Conservation (phyloP, 345 rosid species). For the Rhodamnia rubescens region DNA sequence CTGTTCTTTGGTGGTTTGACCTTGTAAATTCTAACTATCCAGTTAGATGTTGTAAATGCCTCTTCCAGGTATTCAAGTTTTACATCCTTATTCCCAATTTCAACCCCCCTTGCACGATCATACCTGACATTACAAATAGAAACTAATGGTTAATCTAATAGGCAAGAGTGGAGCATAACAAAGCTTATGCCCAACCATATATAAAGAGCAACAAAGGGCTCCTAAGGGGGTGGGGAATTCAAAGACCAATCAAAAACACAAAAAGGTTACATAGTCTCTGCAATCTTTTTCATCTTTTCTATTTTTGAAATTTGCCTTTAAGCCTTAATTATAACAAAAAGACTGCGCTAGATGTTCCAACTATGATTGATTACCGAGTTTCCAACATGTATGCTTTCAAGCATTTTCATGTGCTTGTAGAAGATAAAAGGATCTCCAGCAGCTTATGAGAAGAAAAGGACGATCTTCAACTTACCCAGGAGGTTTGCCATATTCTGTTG, state of each 20-base stretch:
- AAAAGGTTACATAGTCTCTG: neutral
- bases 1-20: constrained; percentile 94
- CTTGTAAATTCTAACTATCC: constrained; percentile 95
- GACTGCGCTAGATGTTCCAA: neutral
- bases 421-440: neutral
- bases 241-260: neutral
- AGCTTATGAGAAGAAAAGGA: neutral
- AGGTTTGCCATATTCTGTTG: constrained; percentile 89
- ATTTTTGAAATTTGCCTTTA: neutral
- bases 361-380: neutral
- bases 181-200: neutral
- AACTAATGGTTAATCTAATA: neutral
- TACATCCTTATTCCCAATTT: constrained; percentile 90
- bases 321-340: neutral
- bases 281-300: neutral
- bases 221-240: neutral
- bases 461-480: constrained; percentile 55
- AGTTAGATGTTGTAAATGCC: constrained; percentile 93
- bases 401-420: neutral
- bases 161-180: neutral
- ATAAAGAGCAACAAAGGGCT: neutral
- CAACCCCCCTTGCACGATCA: constrained; percentile 97
- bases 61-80: constrained; percentile 92
- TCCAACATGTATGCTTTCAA: neutral
- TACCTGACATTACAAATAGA: constrained; percentile 32